Evolutionary conservation across 2,329 filamentous ascomycete genomes (phyloP), one percentile per base, ranked within the genome.

Genomic region (Fusarium verticillioides): DNA sequence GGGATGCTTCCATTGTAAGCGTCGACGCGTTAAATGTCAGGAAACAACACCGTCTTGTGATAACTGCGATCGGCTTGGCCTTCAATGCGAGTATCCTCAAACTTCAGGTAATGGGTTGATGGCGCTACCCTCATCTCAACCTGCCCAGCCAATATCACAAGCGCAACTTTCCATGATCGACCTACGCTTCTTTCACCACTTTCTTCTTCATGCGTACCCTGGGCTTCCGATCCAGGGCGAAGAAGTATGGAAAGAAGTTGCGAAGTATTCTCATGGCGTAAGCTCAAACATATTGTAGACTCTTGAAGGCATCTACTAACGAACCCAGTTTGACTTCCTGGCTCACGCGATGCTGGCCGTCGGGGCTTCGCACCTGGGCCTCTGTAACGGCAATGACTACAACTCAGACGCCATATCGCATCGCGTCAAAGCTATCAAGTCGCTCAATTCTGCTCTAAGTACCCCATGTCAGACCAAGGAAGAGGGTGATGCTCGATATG

Each of bases 211-310:
- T 47, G 44, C 44, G 2, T 47, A 47, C 6, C 44, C 26, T n/a
- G 44, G 44, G 2, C 44, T 47, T n/a, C 44, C 44, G 0, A 47
- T 47, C 2, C 44, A 47, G 2, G 44, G 44, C 0, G 44, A 47
- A 47, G 13, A 47, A 4, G 26, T 47, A 30, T 47, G 26, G 44
- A 47, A 8, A 47, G 44, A 47, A 30, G 44, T 47, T 21, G 44
- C 44, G 0, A 28, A 47, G 19, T 47, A 47, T 21, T 47, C 44
- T 47, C 44, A 47, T 21, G 26, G 44, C 0, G 44, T 47, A 30
- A 47, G 44, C 3, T 7, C 9, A 46, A 1, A 5, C 9, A 3
- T 15, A 4, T 7, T 1, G 18, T 5, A 19, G 1, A 3, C 1
- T 44, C n/a, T 15, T 46, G 2, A 4, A 3, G 8, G 3, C 1